Evolutionary conservation across 2,329 filamentous ascomycete species (phyloP), one percentile per base, ranked within the genome.

Genomic region (Botrytis galanthina): DNA sequence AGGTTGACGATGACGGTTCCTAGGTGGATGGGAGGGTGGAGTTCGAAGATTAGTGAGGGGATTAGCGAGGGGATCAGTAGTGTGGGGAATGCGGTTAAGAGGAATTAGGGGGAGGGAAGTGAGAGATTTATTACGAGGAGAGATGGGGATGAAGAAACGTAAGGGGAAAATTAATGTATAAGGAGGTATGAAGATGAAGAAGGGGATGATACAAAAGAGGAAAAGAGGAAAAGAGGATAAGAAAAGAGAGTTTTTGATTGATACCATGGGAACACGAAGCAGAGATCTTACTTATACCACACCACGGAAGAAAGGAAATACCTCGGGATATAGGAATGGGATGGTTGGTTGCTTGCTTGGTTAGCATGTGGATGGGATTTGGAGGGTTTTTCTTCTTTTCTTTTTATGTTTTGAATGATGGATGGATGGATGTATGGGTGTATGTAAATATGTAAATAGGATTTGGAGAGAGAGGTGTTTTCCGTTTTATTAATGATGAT

Each of bases 1-100:
- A 75, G 76, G 61, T 76, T 81, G 76, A 76, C 73, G 44, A 77
- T 80, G 72, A 78, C 78, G 74, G 73, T 79, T 68, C 78, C 78
- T 10, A 75, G 77, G 63, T 81, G 80, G 78, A 70, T 76, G 57
- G 80, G 79, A 2, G 78, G 79, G 1, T 70, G 79, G 29, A 77
- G 79, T 32, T 77, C 79, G 63, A 79, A 75, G 71, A 35, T 80
- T 14, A 78, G 74, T 69, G 78, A 80, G 73, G 76, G 77, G 68
- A 35, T 80, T 14, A 78, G 74, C 67, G 78, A 80, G 74, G 76
- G 77, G 26, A 71, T 80, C 39, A 79, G 77, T 71, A 81, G 78
- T 76, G 74, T 81, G 57, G 79, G 79, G 51, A 76, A 78, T 68
- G 80, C 78, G 42, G 59, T 73, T 29, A 73, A 73, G 59, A 73